Conservation (phyloP, 2,329 filamentous ascomycete genomes). For the Sporothrix pseudoabietina region DNA sequence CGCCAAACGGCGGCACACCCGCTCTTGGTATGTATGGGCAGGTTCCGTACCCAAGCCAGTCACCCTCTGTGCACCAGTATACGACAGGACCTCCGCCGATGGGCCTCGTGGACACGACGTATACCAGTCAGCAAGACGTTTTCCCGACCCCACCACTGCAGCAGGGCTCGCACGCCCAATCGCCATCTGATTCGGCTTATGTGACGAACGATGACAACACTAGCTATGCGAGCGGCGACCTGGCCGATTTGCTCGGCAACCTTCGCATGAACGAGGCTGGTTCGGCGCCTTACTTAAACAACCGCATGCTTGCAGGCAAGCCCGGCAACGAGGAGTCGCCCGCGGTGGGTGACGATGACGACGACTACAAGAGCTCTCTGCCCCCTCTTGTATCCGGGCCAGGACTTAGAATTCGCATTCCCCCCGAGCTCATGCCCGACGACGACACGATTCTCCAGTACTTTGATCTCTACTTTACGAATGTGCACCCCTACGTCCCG, state of each 20-base stretch:
- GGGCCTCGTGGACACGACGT: conserved; percentile 55
- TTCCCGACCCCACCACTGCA: conserved; percentile 59
- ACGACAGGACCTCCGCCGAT: conserved; percentile 54
- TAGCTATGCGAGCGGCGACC: conserved; percentile 67
- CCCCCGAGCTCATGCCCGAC: conserved; percentile 87
- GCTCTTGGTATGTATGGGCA: conserved; percentile 48
- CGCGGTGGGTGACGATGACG: conserved; percentile 66
- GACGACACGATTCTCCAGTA: conserved; percentile 80
- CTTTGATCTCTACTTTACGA: conserved; percentile 85
- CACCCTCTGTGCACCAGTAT: conserved; percentile 57
- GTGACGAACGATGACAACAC: conserved; percentile 51
- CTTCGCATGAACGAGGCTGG: conserved; percentile 86
- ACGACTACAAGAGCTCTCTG: conserved; percentile 71
- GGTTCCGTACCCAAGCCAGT: conserved; percentile 52
- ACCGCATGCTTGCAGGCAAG: conserved; percentile 45
- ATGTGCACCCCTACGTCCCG: conserved; percentile 91
- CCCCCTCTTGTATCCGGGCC: conserved; percentile 69
- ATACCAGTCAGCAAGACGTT: conserved; percentile 49
- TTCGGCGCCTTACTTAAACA: conserved; percentile 83
- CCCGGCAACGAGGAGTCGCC: conserved; percentile 58
- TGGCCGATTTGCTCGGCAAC: conserved; percentile 80
- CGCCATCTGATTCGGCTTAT: conserved; percentile 53
- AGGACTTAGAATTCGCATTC: conserved; percentile 81
- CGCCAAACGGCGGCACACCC: conserved; percentile 40
- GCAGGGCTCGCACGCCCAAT: conserved; percentile 46